A percentile compares a stretch with the other conserved stretches of the same genome.
Evolutionary conservation across 768 basidiomycete species (phyloP).

Genomic region (Psilocybe sp.): DNA sequence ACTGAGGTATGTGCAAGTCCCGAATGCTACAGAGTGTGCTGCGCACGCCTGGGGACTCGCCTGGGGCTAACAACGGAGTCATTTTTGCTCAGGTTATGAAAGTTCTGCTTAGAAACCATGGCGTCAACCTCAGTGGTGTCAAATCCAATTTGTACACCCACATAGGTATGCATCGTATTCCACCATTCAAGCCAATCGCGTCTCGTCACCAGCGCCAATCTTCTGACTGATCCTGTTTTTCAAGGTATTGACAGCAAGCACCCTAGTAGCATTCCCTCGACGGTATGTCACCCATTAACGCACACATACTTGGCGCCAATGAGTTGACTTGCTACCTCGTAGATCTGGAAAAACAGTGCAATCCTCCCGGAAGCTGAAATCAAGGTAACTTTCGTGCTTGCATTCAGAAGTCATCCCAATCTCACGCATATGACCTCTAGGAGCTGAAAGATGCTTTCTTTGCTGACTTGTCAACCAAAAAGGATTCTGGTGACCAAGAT

Average conservation of each 20-base stretch:
- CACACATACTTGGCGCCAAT: neutral
- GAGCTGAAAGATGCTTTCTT: constrained; percentile 63
- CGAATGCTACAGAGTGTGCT: too few species aligned
- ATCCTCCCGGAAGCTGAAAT: constrained; percentile 59
- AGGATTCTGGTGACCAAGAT: neutral
- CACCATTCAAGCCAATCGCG: too few species aligned
- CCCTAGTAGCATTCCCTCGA: constrained; percentile 67
- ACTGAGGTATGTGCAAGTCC: constrained; percentile 38
- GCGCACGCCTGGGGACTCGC: neutral
- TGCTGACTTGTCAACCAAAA: constrained; percentile 37
- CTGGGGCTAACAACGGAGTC: neutral
- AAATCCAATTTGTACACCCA: constrained; percentile 70
- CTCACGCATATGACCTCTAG: constrained; percentile 27
- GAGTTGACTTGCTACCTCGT: constrained; percentile 1
- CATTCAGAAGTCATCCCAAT: neutral
- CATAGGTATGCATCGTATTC: constrained; percentile 38
- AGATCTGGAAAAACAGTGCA: constrained; percentile 70
- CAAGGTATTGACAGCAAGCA: constrained; percentile 76
- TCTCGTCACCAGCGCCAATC: neutral
- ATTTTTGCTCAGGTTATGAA: constrained; percentile 56
- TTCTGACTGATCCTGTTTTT: neutral
- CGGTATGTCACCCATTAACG: constrained; percentile 37
- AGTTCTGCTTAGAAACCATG: constrained; percentile 62
- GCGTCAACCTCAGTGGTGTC: constrained; percentile 62
- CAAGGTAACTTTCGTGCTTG: constrained; percentile 38